These are phyloP conservation scores for Suillus placidus DNA, from an alignment of 768 basidiomycete species.

Conservation along the genomic window DNA sequence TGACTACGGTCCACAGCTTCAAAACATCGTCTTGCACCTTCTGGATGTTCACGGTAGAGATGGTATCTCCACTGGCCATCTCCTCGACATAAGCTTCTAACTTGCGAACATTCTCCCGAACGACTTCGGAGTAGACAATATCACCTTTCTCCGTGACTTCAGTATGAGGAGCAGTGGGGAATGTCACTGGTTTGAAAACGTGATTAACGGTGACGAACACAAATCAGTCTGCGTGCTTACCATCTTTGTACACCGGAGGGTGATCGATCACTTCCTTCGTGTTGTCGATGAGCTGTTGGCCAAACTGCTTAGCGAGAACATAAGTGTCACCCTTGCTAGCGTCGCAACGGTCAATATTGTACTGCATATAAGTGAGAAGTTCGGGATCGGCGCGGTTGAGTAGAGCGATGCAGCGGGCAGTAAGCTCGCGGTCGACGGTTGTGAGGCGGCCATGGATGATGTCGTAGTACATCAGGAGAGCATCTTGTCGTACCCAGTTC, in stretches of 20 bases:
- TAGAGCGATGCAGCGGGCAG: slow-evolving; percentile 94
- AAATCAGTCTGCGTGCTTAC: slow-evolving; percentile 46
- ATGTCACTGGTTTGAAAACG: slow-evolving; percentile 65
- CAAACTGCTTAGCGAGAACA: slow-evolving; percentile 95
- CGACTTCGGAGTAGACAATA: slow-evolving; percentile 92
- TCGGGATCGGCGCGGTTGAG: slow-evolving; percentile 97
- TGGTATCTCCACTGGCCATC: slow-evolving; percentile 95
- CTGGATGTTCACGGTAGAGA: slow-evolving; percentile 88
- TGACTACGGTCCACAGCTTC: slow-evolving; percentile 97
- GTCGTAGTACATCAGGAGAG: slow-evolving; percentile 96
- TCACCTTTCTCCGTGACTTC: slow-evolving; percentile 94
- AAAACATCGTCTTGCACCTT: slow-evolving; percentile 97
- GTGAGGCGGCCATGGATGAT: slow-evolving; percentile 95
- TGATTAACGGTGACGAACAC: slow-evolving; percentile 8
- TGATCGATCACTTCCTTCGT: slow-evolving; percentile 80
- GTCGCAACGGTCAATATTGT: slow-evolving; percentile 85
- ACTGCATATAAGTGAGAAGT: slow-evolving; percentile 93
- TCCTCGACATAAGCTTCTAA: slow-evolving; percentile 97
- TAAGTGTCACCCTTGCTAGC: slow-evolving; percentile 87
- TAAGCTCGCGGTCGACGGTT: slow-evolving; percentile 94
- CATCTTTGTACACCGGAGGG: slow-evolving; percentile 94
- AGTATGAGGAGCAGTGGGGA: slow-evolving; percentile 96
- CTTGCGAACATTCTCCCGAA: slow-evolving; percentile 95
- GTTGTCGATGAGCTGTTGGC: slow-evolving; percentile 94
- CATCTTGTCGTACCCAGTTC: slow-evolving; percentile 99